A percentile compares a stretch with the other conserved stretches of the same genome.
phyloP scores from a whole-genome alignment of 352 stramenopile genomes.

The Bremia lactucae region DNA sequence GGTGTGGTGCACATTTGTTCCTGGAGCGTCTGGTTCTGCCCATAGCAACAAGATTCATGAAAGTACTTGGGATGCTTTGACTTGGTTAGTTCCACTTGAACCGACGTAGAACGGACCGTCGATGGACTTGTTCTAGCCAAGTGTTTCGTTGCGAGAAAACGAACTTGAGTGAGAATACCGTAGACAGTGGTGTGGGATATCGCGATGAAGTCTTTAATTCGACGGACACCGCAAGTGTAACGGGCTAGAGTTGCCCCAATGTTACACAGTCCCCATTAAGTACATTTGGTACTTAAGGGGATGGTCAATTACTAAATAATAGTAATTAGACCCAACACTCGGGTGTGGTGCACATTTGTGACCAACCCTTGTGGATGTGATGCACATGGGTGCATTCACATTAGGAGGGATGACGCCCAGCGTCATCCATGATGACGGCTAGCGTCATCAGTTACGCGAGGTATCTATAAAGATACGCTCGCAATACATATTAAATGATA shows the following conservation, averaged over 20 bases:
- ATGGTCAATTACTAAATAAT: too few species aligned
- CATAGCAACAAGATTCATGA: conserved; percentile 33
- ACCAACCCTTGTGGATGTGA: too few species aligned
- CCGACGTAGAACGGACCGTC: not conserved
- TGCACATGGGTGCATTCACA: too few species aligned
- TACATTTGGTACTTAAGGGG: conserved; percentile 57
- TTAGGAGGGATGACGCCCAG: too few species aligned
- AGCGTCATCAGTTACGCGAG: too few species aligned
- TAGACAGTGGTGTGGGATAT: conserved; percentile 51
- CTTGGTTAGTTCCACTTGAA: conserved; percentile 17
- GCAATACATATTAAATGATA: too few species aligned
- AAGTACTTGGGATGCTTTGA: conserved; percentile 26
- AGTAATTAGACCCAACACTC: too few species aligned
- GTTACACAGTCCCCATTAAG: conserved; percentile 40
- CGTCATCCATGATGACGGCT: too few species aligned
- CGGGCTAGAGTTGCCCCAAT: conserved; percentile 24
- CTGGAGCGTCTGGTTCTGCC: conserved; percentile 11
- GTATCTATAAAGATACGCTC: too few species aligned
- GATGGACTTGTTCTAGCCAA: conserved; percentile 7
- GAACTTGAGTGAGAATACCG: conserved; percentile 49
- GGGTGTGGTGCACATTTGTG: too few species aligned
- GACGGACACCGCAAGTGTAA: conserved; percentile 21
- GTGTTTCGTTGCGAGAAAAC: conserved; percentile 35
- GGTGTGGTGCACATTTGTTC: conserved; percentile 20
- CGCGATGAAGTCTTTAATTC: not conserved